Percentiles rank a stretch among this genome's conserved stretches.
Conservation (phyloP, 225 moss, liverwort and hornwort species). For the Bryoerythrophyllum caledonicum region DNA sequence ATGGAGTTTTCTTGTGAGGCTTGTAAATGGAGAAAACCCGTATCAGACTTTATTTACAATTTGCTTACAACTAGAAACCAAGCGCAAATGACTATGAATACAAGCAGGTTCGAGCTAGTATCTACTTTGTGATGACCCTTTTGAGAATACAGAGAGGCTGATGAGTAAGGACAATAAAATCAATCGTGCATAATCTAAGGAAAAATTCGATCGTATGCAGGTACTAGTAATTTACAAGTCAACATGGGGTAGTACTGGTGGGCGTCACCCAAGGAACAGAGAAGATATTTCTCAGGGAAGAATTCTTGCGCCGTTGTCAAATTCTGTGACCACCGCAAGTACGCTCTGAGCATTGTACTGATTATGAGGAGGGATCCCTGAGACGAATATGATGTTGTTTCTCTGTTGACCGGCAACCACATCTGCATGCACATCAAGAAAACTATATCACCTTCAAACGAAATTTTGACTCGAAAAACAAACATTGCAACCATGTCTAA, state of each 20-base stretch:
- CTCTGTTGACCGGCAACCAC: neutral
- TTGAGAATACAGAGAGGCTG: neutral
- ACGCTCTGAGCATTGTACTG: neutral
- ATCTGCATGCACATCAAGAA: neutral
- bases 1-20: neutral
- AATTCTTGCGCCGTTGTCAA: neutral
- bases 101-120: neutral
- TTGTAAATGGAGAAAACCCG: neutral
- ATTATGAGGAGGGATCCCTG: neutral
- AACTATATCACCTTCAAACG: neutral
- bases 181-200: neutral
- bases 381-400: neutral
- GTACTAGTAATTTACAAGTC: neutral
- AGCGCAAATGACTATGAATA: neutral
- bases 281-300: neutral
- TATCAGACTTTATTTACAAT: neutral
- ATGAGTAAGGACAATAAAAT: neutral
- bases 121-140: neutral
- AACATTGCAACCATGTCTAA: neutral
- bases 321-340: neutral
- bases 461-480: neutral
- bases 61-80: neutral
- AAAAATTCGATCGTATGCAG: neutral
- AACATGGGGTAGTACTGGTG: neutral
- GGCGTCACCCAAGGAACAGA: neutral